These are phyloP conservation scores for Whalleya microplaca DNA, from an alignment of 2,329 filamentous ascomycete genomes.

Conservation along the genomic window DNA sequence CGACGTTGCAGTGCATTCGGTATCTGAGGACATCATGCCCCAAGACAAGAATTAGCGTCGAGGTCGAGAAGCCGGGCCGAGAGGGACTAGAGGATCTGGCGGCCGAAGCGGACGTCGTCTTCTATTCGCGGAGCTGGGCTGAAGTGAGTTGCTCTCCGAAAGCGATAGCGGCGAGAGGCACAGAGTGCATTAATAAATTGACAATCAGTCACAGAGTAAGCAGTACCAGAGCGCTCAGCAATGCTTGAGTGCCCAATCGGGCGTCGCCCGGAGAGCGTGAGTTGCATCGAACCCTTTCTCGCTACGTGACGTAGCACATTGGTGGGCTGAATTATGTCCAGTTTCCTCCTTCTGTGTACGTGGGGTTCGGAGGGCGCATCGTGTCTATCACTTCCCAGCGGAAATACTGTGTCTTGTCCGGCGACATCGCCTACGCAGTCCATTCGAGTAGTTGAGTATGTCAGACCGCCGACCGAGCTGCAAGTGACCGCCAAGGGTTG, in stretches of 20 bases:
- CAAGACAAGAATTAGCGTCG: slow-evolving; percentile 63
- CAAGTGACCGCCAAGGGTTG: slow-evolving; percentile 4
- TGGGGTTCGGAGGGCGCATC: slow-evolving; percentile 52
- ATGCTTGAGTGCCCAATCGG: slow-evolving; percentile 37
- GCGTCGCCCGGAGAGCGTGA: slow-evolving; percentile 38
- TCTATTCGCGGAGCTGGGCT: slow-evolving; percentile 74
- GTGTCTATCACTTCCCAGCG: slow-evolving; percentile 44
- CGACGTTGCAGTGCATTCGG: slow-evolving; percentile 61
- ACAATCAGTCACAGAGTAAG: slow-evolving; percentile 32
- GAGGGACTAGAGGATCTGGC: slow-evolving; percentile 63
- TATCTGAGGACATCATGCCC: slow-evolving; percentile 54
- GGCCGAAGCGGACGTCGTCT: slow-evolving; percentile 68
- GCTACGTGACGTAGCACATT: slow-evolving; percentile 28
- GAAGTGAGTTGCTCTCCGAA: slow-evolving; percentile 51
- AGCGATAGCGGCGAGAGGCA: slow-evolving; percentile 11
- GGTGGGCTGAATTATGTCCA: slow-evolving; percentile 35
- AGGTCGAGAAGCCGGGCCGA: slow-evolving; percentile 71
- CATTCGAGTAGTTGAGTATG: slow-evolving; percentile 63
- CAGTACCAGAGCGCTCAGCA: slow-evolving; percentile 35
- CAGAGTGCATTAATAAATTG: slow-evolving; percentile 8
- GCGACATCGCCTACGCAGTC: slow-evolving; percentile 44
- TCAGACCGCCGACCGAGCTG: slow-evolving; percentile 29
- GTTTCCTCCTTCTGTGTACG: slow-evolving; percentile 46
- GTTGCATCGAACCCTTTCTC: slow-evolving; percentile 30
- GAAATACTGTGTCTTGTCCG: slow-evolving; percentile 45